Base-by-base conservation (phyloP, 129 eudicot genomes). In the Flaveria trinervia region DNA sequence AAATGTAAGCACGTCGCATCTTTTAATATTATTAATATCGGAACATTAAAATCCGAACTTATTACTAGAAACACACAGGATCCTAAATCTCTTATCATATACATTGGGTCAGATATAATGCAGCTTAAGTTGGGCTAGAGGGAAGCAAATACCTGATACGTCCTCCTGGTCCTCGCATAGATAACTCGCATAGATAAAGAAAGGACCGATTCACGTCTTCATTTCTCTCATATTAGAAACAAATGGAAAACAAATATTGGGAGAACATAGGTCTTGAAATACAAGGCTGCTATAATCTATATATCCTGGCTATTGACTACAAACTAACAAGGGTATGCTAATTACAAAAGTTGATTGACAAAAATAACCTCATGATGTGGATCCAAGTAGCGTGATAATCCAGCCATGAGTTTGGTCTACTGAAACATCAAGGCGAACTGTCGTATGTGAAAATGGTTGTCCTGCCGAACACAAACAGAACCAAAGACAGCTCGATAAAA, bases 381-480 rank as follows among this genome's bases (percentile, higher is more conserved):
- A 64, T 64, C 46, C 46, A 52, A 4, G 45, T 56, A 23, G 26
- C 9, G 61, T 26, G 71, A 33, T 22, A 22, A 26, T 10, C 46
- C 22, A 23, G 18, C 33, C 7, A 51, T 30, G 39, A 56, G 45
- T 55, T 72, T 72, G 33, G 25, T 33, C 11, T 52, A 13, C 26
- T 26, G 17, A 41, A 59, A 18, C 74, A 70, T 77, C 65, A 55
- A 7, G 82, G 82, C 20, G 20, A 41, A 65, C 44, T 60, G 59
- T 82, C 76, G 0, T 80, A 44, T 8, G 85, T 67, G 74, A 83
- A 86, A 33, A 92, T 82, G 23, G 89, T 75, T 50, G 97, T 92
- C 86, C 89, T 88, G 28, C 96, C 92, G 33, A 92, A 73, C 16
- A 92, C 96, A 72, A 89, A 92, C 17, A 88, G 86, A 60, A 92